Conservation (phyloP, 805 yeast species). For the Saturnispora ahearnii region DNA sequence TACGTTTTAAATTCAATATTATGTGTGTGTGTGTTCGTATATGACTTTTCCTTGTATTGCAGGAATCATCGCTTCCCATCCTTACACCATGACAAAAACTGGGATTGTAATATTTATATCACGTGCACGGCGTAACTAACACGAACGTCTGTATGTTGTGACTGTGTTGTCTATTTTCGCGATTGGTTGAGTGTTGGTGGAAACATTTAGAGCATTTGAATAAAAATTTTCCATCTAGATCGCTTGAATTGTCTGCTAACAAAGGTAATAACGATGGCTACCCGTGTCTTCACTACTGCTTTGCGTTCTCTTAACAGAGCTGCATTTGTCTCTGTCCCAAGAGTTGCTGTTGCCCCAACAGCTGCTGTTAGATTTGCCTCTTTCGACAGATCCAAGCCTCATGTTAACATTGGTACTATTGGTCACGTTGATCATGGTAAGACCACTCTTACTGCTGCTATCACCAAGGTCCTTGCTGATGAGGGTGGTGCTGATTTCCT, state of each 20-base stretch:
- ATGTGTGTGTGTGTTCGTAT: no score
- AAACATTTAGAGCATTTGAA: not conserved
- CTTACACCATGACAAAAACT: no score
- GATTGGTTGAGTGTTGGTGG: not conserved
- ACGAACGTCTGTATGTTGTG: not conserved
- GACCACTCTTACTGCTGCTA: conserved; percentile 96
- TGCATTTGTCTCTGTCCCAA: conserved; percentile 16
- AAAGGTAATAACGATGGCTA: conserved; percentile 20
- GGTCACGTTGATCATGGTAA: conserved; percentile 99
- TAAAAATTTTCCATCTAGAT: not conserved
- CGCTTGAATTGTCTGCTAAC: not conserved
- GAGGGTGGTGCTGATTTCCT: conserved; percentile 89
- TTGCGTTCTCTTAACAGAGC: conserved; percentile 24
- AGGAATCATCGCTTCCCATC: no score
- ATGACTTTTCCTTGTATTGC: no score
- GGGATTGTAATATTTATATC: not conserved
- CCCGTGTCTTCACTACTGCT: conserved; percentile 24
- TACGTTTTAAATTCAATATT: not conserved
- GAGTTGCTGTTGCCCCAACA: conserved; percentile 13
- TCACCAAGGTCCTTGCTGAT: conserved; percentile 85
- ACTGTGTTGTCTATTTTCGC: not conserved
- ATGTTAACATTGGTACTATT: conserved; percentile 93
- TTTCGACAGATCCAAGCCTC: conserved; percentile 93
- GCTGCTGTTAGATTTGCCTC: conserved; percentile 42
- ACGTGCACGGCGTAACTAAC: not conserved